Conservation (phyloP, 495 filamentous ascomycete genomes). For the Ascobolus immersus region DNA sequence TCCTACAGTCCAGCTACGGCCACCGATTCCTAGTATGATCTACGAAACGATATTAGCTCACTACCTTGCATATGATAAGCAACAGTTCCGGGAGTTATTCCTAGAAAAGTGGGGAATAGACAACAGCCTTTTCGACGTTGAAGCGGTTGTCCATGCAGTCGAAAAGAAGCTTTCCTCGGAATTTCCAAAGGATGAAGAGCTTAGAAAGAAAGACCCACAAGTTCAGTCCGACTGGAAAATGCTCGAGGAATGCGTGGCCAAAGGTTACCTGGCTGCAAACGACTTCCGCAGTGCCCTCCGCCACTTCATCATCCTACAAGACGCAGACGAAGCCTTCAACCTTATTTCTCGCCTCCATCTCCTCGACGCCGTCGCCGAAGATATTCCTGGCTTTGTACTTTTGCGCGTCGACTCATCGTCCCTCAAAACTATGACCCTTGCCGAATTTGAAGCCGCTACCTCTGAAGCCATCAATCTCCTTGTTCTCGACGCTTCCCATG, state of each 20-base stretch:
- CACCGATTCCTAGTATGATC: conserved; percentile 51
- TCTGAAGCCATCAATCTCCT: conserved; percentile 63
- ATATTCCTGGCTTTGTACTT: conserved; percentile 68
- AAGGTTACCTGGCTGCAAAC: conserved; percentile 52
- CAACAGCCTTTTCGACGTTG: conserved; percentile 39
- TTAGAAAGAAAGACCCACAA: conserved; percentile 1
- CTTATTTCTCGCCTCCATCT: conserved; percentile 65
- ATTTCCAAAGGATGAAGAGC: conserved; percentile 12
- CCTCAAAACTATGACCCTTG: conserved; percentile 33
- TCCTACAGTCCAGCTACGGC: conserved; percentile 44
- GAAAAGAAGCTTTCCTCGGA: no score
- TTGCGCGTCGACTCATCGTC: conserved; percentile 58
- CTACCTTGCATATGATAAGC: conserved; percentile 48
- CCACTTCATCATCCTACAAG: conserved; percentile 71
- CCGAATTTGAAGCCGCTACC: conserved; percentile 50
- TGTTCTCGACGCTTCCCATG: conserved; percentile 71
- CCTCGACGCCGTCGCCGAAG: conserved; percentile 59
- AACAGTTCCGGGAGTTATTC: conserved; percentile 48
- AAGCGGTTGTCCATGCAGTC: conserved; percentile 40
- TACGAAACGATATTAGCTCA: conserved; percentile 71
- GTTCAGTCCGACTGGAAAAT: conserved; percentile 49
- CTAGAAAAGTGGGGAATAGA: conserved; percentile 55
- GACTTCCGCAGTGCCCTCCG: conserved; percentile 58
- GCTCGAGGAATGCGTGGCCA: conserved; percentile 57
- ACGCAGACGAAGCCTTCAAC: conserved; percentile 67